Percentiles rank a stretch among this genome's conserved stretches.
Evolutionary conservation across 768 basidiomycete genomes (phyloP).

Genomic region (Boletus tylopilopsis): DNA sequence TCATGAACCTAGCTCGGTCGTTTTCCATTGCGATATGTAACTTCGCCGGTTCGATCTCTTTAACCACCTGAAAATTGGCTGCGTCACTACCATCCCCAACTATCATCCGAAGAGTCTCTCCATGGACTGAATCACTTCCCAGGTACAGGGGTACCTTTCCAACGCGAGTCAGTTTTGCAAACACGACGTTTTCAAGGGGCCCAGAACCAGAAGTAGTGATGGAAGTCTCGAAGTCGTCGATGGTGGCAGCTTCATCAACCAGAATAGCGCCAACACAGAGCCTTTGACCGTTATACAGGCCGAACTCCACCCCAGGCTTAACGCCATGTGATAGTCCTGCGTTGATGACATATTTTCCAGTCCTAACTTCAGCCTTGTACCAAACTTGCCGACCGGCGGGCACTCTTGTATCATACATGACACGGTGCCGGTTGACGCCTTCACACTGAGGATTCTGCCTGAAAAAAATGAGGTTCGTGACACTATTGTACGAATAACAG

Average conservation of each 20-base stretch:
- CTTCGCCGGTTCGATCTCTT: not conserved
- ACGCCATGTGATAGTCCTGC: conserved; percentile 29
- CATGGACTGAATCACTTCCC: not conserved
- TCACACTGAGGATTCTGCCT: conserved; percentile 33
- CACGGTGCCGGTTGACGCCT: conserved; percentile 16
- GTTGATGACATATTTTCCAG: conserved; percentile 13
- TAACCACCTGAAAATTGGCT: not conserved
- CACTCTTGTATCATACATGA: conserved; percentile 20
- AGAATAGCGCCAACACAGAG: not conserved
- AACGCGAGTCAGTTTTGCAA: not conserved
- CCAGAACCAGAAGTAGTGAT: not conserved
- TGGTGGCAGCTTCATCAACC: conserved; percentile 8
- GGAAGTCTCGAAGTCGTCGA: conserved; percentile 15
- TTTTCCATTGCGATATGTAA: not conserved
- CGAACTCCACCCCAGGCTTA: conserved; percentile 13
- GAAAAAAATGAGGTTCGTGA: not conserved
- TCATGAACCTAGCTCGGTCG: not conserved
- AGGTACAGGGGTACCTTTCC: conserved; percentile 6
- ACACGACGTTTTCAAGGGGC: not conserved
- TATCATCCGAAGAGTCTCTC: not conserved
- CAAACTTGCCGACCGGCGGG: conserved; percentile 8
- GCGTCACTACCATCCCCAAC: too few relatives aligned
- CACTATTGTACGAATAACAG: too few relatives aligned
- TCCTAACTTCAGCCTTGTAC: not conserved
- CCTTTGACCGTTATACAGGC: conserved; percentile 12